Conservation (phyloP, 192 early-diverging fungal genomes). For the Endogone sp. region DNA sequence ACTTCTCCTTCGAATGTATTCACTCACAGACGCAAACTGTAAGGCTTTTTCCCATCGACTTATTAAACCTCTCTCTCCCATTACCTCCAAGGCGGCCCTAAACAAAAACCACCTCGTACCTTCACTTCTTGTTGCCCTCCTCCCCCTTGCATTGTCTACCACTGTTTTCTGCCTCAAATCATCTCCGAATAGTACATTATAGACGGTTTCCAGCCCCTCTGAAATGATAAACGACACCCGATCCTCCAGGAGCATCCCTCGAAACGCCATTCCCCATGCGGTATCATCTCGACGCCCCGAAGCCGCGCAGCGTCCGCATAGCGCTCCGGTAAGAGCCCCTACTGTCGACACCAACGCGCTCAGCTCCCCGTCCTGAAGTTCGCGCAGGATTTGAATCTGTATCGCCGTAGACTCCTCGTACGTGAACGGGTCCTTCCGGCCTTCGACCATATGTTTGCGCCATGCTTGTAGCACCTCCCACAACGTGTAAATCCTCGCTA, state of each 20-base stretch:
- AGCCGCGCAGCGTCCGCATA: neutral
- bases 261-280: neutral
- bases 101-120: neutral
- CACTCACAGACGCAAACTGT: neutral
- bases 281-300: neutral
- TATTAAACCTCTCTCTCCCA: neutral
- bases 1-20: neutral
- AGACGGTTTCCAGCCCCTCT: neutral
- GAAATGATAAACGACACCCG: neutral
- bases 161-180: neutral
- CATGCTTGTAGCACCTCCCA: neutral
- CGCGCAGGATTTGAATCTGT: neutral
- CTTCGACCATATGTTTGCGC: neutral
- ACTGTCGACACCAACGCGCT: neutral
- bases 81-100: neutral
- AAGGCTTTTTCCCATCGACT: neutral
- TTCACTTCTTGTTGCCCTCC: neutral
- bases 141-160: neutral
- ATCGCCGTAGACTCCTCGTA: neutral
- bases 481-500: neutral
- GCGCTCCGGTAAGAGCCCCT: neutral
- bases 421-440: neutral
- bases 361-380: neutral
- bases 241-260: neutral
- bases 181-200: neutral